These are phyloP conservation scores for Pseudogymnoascus sp. DNA, from an alignment of 2,329 filamentous ascomycete species.

Conservation along the genomic window DNA sequence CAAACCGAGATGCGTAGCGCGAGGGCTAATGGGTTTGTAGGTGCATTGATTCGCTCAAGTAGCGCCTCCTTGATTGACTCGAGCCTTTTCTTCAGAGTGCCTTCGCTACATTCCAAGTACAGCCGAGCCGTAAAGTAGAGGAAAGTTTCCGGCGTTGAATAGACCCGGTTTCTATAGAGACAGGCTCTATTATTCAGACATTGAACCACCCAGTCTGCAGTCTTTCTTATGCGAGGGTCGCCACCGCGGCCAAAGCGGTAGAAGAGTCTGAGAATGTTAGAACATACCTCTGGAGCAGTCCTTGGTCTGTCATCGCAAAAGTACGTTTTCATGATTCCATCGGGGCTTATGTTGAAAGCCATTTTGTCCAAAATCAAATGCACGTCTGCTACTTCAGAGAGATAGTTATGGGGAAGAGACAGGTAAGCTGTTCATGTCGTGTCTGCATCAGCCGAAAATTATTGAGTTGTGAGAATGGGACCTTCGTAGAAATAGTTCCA, in stretches of 20 bases:
- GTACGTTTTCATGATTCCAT: conserved; percentile 21
- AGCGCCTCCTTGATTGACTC: conserved; percentile 11
- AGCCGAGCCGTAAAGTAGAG: conserved; percentile 19
- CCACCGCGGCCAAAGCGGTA: conserved; percentile 17
- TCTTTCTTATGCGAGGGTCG: conserved; percentile 16
- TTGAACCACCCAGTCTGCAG: conserved; percentile 17
- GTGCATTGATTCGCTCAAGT: conserved; percentile 12
- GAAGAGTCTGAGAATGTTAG: conserved; percentile 21
- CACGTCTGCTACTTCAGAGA: conserved; percentile 11
- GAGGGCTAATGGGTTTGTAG: conserved; percentile 16
- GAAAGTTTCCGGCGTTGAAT: conserved; percentile 18
- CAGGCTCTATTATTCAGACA: conserved; percentile 19
- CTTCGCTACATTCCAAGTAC: conserved; percentile 13
- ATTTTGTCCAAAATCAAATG: conserved; percentile 15
- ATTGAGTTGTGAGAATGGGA: conserved; percentile 13
- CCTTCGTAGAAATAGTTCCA: conserved; percentile 21
- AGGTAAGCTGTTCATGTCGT: conserved; percentile 22
- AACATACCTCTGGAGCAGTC: conserved; percentile 19
- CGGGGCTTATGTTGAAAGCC: conserved; percentile 14
- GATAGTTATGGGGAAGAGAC: not conserved
- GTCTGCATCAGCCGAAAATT: conserved; percentile 21
- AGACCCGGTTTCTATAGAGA: conserved; percentile 16
- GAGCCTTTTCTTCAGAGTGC: conserved; percentile 6
- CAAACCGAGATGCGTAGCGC: conserved; percentile 16
- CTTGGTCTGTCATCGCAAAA: conserved; percentile 17